Evolutionary conservation across 2,329 filamentous ascomycete species (phyloP).

Genomic region (Proliferodiscus dingleyae): DNA sequence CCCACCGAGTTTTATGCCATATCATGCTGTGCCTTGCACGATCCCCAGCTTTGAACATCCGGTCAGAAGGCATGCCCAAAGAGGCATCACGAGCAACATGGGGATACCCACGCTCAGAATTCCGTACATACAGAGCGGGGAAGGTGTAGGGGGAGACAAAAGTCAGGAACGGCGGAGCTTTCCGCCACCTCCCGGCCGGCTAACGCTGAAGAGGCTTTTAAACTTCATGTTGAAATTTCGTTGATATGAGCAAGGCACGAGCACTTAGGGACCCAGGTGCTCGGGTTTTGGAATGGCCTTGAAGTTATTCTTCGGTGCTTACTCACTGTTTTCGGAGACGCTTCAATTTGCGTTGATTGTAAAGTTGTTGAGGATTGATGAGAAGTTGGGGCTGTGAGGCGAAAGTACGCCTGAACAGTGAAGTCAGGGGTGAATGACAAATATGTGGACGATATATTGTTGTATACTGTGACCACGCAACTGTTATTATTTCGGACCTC

Average conservation of each 20-base stretch:
- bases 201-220: background rate
- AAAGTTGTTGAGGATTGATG: background rate
- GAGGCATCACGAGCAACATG: constrained; percentile 6
- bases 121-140: background rate
- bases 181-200: background rate
- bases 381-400: background rate
- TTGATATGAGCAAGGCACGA: background rate
- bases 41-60: background rate
- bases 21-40: too few relatives aligned
- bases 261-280: background rate
- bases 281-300: background rate
- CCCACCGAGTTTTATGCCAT: background rate
- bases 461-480: background rate
- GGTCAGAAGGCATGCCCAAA: constrained; percentile 5
- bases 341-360: background rate
- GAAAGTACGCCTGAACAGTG: background rate
- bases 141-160: background rate
- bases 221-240: background rate
- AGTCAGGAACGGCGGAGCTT: background rate
- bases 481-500: background rate
- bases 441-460: background rate
- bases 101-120: background rate
- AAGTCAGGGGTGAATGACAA: background rate
- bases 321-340: background rate
- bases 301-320: background rate